These are phyloP conservation scores for Ceratocystis eucalypticola DNA, from an alignment of 2,329 filamentous ascomycete species.

Conservation along the genomic window DNA sequence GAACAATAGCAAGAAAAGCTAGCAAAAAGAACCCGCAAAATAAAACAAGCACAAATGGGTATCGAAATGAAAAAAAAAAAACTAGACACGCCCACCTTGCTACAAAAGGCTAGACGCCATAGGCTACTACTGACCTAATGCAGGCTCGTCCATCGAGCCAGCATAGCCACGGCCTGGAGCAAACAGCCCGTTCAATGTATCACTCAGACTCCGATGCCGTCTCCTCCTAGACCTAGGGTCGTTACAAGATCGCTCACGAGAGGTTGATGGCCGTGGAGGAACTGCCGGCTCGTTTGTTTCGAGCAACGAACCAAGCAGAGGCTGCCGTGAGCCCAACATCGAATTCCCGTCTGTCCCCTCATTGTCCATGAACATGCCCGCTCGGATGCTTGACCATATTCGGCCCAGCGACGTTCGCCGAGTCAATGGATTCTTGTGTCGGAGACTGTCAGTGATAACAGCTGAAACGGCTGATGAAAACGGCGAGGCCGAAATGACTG, in stretches of 20 bases:
- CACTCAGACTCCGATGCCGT: slow-evolving; percentile 31
- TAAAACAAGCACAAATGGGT: slow-evolving; percentile 6
- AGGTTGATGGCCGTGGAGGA: slow-evolving; percentile 13
- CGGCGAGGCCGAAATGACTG: slow-evolving; percentile 46
- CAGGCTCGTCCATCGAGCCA: neutral
- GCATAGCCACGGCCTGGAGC: slow-evolving; percentile 17
- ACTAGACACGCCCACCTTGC: neutral
- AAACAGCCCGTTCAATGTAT: slow-evolving; percentile 31
- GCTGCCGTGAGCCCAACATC: slow-evolving; percentile 13
- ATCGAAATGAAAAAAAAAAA: slow-evolving; percentile 6
- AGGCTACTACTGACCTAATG: neutral
- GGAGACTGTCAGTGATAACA: slow-evolving; percentile 42
- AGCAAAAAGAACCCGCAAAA: slow-evolving; percentile 10
- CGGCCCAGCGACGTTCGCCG: slow-evolving; percentile 35
- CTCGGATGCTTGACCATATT: slow-evolving; percentile 37
- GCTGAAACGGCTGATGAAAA: slow-evolving; percentile 46
- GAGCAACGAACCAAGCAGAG: slow-evolving; percentile 12
- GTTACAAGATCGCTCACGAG: slow-evolving; percentile 7
- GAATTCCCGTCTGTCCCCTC: slow-evolving; percentile 26
- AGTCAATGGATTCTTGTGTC: slow-evolving; percentile 30
- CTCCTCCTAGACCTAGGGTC: slow-evolving; percentile 21
- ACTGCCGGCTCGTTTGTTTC: slow-evolving; percentile 8
- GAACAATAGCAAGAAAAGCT: neutral
- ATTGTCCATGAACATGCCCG: slow-evolving; percentile 42
- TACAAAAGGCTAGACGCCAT: neutral